Evolutionary conservation across 2,329 filamentous ascomycete genomes (phyloP).

Genomic region (Alternaria panax): DNA sequence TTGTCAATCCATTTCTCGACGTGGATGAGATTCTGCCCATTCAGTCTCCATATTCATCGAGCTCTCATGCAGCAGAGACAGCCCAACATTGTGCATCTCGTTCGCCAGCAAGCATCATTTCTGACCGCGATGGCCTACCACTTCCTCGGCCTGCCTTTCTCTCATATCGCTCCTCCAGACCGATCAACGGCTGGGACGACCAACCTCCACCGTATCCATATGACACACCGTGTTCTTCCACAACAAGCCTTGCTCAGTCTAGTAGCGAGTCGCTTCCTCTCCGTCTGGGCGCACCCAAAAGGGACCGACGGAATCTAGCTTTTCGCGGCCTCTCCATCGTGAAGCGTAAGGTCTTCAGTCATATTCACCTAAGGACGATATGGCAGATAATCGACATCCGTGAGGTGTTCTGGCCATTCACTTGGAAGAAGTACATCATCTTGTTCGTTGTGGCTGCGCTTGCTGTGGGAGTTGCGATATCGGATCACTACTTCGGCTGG

Average conservation of each 20-base stretch:
- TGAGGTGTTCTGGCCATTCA: slow-evolving; percentile 22
- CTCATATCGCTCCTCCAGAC: neutral
- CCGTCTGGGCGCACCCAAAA: neutral
- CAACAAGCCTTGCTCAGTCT: neutral
- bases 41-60: neutral
- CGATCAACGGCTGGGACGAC: neutral
- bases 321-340: neutral
- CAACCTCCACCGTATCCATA: neutral
- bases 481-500: slow-evolving; percentile 20
- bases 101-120: neutral
- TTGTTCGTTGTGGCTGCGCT: slow-evolving; percentile 13
- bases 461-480: slow-evolving; percentile 19
- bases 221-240: neutral
- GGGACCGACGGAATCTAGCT: neutral
- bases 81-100: neutral
- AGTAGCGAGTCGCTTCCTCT: slow-evolving; percentile 6
- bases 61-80: neutral
- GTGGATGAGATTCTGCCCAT: neutral
- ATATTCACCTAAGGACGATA: slow-evolving; percentile 17
- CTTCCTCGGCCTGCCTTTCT: slow-evolving; percentile 1
- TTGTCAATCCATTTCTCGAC: neutral
- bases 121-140: neutral
- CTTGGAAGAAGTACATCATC: slow-evolving; percentile 24
- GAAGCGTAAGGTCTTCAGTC: slow-evolving; percentile 1
- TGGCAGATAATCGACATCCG: slow-evolving; percentile 20